Evolutionary conservation across 441 rosid genomes (phyloP).

Genomic region (Pelargonium fulgidum): DNA sequence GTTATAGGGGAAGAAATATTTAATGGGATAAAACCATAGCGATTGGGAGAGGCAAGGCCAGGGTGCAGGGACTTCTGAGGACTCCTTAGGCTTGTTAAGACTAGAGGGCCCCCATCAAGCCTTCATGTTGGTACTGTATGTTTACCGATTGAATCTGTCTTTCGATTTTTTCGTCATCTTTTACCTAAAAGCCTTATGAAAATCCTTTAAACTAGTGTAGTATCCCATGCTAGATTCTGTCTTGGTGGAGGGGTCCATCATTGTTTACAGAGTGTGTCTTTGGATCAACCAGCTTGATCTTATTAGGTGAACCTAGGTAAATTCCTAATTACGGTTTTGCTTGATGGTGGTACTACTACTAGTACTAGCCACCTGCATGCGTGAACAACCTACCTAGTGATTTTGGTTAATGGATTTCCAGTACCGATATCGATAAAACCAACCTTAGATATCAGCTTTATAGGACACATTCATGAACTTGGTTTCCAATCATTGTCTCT

Average conservation of each 20-base stretch:
- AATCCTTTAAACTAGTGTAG: background rate
- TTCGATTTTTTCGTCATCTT: background rate
- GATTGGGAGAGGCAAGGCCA: background rate
- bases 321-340: background rate
- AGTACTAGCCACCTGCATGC: background rate
- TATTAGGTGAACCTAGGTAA: background rate
- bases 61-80: background rate
- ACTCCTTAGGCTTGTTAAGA: background rate
- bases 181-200: background rate
- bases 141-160: background rate
- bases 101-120: constrained; percentile 4
- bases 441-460: background rate
- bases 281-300: background rate
- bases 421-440: background rate
- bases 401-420: background rate
- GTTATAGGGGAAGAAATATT: background rate
- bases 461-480: background rate
- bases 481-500: background rate
- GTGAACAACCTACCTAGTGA: background rate
- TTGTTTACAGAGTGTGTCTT: background rate
- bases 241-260: constrained; percentile 6
- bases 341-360: background rate
- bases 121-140: constrained; percentile 4
- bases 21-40: background rate
- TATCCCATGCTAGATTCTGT: background rate